Evolutionary conservation across 2,329 filamentous ascomycete genomes (phyloP).

Genomic region (Epichloe sibirici): DNA sequence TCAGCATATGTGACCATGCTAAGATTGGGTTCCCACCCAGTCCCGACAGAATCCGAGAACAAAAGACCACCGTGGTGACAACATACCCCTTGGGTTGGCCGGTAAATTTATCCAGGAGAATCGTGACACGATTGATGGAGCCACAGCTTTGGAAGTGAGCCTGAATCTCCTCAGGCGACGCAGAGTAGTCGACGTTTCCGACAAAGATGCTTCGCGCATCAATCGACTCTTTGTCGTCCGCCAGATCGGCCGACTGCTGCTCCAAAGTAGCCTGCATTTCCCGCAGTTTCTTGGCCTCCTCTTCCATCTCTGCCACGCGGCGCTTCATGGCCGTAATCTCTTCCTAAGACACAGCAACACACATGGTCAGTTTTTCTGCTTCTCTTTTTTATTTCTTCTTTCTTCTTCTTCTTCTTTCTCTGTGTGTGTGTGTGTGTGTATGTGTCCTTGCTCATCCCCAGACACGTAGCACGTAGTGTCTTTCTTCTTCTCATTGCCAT

Average conservation of each 20-base stretch:
- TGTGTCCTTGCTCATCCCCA: neutral
- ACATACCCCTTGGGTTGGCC: conserved; percentile 93
- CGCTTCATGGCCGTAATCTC: conserved; percentile 83
- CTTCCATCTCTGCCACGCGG: conserved; percentile 80
- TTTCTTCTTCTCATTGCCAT: neutral
- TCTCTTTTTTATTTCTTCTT: neutral
- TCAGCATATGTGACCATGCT: neutral
- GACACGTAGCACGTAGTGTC: neutral
- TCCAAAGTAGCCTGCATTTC: conserved; percentile 83
- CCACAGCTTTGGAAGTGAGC: conserved; percentile 96
- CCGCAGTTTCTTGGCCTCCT: conserved; percentile 72
- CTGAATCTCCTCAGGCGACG: conserved; percentile 91
- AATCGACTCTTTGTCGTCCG: conserved; percentile 91
- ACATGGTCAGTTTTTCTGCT: conserved; percentile 19
- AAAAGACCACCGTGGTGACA: neutral
- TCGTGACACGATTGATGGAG: conserved; percentile 95
- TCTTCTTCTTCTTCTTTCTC: neutral
- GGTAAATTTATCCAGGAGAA: conserved; percentile 94
- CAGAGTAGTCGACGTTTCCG: conserved; percentile 95
- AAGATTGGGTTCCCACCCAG: neutral
- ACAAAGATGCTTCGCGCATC: conserved; percentile 96
- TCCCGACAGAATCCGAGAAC: neutral
- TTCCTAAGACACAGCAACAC: conserved; percentile 34
- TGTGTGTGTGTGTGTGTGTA: neutral
- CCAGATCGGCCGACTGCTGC: conserved; percentile 67